Conservation (phyloP, 139 green algal species). For the Medakamo hakoo region DNA sequence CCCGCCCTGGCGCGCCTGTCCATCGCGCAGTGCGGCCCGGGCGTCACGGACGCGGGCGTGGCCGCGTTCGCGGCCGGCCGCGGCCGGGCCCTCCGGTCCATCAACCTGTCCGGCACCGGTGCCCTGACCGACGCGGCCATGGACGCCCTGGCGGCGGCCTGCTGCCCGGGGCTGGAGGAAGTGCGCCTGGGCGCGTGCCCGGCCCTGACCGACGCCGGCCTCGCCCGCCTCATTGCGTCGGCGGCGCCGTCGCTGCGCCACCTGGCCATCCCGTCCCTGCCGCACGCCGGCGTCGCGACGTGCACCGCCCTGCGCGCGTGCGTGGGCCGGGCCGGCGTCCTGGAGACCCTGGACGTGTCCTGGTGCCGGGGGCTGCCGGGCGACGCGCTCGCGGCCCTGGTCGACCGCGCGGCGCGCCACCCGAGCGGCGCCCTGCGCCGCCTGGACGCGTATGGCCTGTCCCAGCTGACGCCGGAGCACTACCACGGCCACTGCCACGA, state of each 20-base stretch:
- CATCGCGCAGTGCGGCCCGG: neutral
- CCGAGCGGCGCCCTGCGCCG: conserved; percentile 6
- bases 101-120: conserved; percentile 23
- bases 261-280: neutral
- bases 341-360: conserved; percentile 29
- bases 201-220: neutral
- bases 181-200: conserved; percentile 4
- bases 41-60: conserved; percentile 7
- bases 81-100: conserved; percentile 18
- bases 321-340: conserved; percentile 17
- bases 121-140: conserved; percentile 18
- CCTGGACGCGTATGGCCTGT: conserved; percentile 24
- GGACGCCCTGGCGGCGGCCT: conserved; percentile 15
- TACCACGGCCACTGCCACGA: conserved; percentile 13
- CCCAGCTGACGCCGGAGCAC: conserved; percentile 9
- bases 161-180: conserved; percentile 7
- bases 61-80: conserved; percentile 7
- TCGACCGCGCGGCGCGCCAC: conserved; percentile 32
- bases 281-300: conserved; percentile 3
- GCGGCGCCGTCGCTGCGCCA: neutral
- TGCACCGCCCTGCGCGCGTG: conserved; percentile 28
- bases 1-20: neutral
- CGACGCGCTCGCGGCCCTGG: conserved; percentile 25
- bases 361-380: conserved; percentile 25
- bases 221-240: neutral